Percentiles rank a stretch among this genome's conserved stretches.
Conservation (phyloP, 805 yeast genomes). For the Ogataea nonfermentans region DNA sequence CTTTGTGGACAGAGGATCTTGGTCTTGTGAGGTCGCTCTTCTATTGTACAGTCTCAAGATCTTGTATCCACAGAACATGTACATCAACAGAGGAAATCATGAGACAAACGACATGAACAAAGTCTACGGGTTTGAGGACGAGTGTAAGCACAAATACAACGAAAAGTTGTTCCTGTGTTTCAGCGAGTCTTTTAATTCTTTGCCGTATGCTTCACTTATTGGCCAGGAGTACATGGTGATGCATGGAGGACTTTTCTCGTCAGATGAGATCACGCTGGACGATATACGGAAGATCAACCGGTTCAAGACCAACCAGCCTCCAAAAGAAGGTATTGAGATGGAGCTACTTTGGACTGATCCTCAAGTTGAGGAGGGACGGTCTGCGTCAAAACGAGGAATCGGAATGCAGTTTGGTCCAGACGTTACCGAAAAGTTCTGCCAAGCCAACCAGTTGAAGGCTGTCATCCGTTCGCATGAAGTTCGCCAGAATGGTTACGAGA, state of each 20-base stretch:
- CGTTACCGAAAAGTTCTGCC: constrained; percentile 76
- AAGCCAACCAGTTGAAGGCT: constrained; percentile 67
- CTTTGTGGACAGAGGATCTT: constrained; percentile 95
- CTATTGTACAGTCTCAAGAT: constrained; percentile 74
- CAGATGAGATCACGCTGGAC: constrained; percentile 64
- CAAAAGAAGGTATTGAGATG: constrained; percentile 90
- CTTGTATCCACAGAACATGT: constrained; percentile 66
- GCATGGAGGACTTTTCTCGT: constrained; percentile 94
- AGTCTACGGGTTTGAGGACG: constrained; percentile 95
- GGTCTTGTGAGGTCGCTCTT: constrained; percentile 96
- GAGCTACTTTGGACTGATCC: constrained; percentile 98
- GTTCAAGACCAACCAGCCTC: constrained; percentile 72
- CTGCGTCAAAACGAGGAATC: constrained; percentile 89
- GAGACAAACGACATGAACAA: constrained; percentile 97
- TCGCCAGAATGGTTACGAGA: constrained; percentile 84
- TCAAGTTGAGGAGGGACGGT: constrained; percentile 70
- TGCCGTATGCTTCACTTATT: constrained; percentile 83
- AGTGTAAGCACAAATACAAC: constrained; percentile 86
- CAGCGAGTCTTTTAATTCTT: constrained; percentile 77
- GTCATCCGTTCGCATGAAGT: constrained; percentile 95
- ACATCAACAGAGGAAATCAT: constrained; percentile 91
- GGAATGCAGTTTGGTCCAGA: constrained; percentile 98
- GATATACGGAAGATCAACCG: constrained; percentile 74
- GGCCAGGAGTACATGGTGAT: constrained; percentile 79
- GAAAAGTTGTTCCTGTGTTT: constrained; percentile 79